Conservation (phyloP, 805 yeast species). For the Nakazawaea wyomingensis region DNA sequence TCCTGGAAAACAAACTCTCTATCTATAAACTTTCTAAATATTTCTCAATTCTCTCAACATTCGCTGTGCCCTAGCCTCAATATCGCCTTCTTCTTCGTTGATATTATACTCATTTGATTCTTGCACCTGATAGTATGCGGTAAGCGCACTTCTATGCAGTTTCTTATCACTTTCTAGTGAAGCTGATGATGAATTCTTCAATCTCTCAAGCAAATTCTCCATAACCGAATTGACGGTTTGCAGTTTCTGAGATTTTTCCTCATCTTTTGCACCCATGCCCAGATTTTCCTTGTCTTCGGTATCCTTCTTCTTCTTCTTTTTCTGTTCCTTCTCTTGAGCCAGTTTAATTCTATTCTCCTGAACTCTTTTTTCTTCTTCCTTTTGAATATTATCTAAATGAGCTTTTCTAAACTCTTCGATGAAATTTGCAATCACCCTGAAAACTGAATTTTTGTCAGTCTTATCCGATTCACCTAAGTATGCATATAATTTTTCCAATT, state of each 20-base stretch:
- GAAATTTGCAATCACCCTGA: slow-evolving; percentile 75
- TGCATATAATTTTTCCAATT: slow-evolving; percentile 68
- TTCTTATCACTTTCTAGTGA: slow-evolving; percentile 1
- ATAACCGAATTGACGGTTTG: background rate
- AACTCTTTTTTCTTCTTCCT: slow-evolving; percentile 77
- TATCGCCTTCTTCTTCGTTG: slow-evolving; percentile 6
- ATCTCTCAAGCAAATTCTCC: slow-evolving; percentile 8
- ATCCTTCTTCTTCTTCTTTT: background rate
- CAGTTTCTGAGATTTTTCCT: background rate
- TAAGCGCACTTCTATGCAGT: slow-evolving; percentile 9
- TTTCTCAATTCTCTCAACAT: slow-evolving; percentile 11
- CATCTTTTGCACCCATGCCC: background rate
- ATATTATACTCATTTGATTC: background rate
- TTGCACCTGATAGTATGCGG: slow-evolving; percentile 11
- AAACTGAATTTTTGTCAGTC: slow-evolving; percentile 62
- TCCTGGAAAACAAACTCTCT: no score
- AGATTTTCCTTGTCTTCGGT: slow-evolving; percentile 3
- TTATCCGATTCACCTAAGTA: slow-evolving; percentile 84
- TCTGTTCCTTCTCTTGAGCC: slow-evolving; percentile 31
- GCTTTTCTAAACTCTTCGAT: slow-evolving; percentile 76
- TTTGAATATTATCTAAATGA: slow-evolving; percentile 66
- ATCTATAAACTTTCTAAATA: background rate
- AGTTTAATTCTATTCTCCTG: slow-evolving; percentile 71
- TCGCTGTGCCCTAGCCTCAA: slow-evolving; percentile 10
- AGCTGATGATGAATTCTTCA: slow-evolving; percentile 1